phyloP scores from a whole-genome alignment of 495 filamentous ascomycete species.

The Penicillium parvum region DNA sequence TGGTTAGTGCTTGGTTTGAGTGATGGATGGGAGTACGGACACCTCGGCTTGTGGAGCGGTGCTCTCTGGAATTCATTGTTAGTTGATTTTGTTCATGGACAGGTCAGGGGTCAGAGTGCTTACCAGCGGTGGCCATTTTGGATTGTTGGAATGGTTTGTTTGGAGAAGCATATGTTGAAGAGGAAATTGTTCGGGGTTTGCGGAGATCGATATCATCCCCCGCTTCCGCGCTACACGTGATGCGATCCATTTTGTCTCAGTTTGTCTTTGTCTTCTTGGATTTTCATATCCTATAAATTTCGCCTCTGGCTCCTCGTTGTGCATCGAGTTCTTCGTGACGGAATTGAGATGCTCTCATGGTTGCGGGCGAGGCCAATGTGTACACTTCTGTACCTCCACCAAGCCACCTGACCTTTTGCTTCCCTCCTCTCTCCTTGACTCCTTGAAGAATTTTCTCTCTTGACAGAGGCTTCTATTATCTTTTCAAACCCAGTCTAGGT shows the following conservation, averaged over 20 bases:
- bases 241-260: background rate
- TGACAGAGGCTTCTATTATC: no score
- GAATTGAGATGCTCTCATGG: no score
- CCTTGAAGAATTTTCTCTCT: no score
- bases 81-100: background rate
- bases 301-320: no score
- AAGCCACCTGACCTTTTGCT: no score
- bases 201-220: slow-evolving; percentile 20
- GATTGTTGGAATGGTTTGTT: background rate
- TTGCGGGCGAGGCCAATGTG: no score
- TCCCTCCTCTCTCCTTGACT: no score
- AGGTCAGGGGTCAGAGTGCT: background rate
- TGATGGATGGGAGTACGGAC: slow-evolving; percentile 9
- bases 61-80: background rate
- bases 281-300: no score
- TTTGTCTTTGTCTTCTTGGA: background rate
- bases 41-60: slow-evolving; percentile 22
- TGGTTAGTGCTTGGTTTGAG: slow-evolving; percentile 2
- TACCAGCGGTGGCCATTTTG: slow-evolving; percentile 11
- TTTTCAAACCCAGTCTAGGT: no score
- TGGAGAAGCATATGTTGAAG: no score
- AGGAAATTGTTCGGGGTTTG: slow-evolving; percentile 4
- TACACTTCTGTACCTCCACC: no score
- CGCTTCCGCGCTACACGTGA: slow-evolving; percentile 20
- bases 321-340: no score